Conservation (phyloP, 305 asterid genomes). For the Solanum chacoense region DNA sequence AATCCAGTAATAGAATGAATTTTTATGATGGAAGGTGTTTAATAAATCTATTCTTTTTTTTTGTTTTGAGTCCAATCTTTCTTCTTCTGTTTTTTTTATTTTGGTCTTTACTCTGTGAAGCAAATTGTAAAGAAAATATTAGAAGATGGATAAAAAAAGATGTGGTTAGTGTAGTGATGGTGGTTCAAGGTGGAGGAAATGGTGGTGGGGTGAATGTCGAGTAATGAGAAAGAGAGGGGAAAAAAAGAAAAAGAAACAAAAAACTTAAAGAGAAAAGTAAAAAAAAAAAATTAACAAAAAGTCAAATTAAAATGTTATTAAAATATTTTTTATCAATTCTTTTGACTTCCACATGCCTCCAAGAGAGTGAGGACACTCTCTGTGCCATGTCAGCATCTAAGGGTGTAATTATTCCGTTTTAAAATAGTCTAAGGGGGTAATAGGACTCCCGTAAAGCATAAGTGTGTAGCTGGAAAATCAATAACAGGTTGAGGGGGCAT, state of each 20-base stretch:
- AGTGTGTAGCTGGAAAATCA: neutral
- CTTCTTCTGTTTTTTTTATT: neutral
- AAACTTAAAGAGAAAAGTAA: neutral
- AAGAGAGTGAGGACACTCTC: neutral
- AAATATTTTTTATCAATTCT: neutral
- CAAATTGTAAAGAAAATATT: neutral
- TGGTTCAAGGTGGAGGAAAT: neutral
- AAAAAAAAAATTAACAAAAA: too few species aligned
- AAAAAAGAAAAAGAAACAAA: neutral
- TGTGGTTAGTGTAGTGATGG: neutral
- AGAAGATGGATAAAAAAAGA: neutral
- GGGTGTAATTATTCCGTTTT: neutral
- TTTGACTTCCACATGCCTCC: neutral
- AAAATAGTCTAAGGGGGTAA: neutral
- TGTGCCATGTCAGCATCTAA: neutral
- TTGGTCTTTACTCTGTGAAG: neutral
- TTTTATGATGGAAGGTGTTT: neutral
- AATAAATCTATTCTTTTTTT: neutral
- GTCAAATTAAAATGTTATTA: neutral
- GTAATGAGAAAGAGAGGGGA: neutral
- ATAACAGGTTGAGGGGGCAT: neutral
- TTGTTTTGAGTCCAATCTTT: neutral
- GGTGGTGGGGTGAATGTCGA: neutral
- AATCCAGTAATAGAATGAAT: neutral
- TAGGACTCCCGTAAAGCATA: neutral